Evolutionary conservation across 164 flowering plant species (phyloP), one percentile per base, ranked within the genome.

Genomic region (Tetrastigma voinierianum): DNA sequence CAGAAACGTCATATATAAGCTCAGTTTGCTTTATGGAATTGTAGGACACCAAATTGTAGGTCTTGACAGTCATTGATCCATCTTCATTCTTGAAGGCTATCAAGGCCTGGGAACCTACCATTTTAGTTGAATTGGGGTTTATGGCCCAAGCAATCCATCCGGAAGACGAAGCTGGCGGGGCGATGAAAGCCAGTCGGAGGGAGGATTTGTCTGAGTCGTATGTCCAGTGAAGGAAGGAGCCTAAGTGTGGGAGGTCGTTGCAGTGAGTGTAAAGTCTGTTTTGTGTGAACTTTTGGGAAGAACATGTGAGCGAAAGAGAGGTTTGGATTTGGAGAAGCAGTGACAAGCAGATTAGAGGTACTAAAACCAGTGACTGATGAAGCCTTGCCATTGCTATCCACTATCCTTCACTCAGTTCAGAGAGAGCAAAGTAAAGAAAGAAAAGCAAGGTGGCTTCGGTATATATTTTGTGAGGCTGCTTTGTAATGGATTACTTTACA

Each of bases 111-210:
- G 90, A 46, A 0, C 88, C 92, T 5, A 48, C 51, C 92, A 87
- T 87, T 18, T 76, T 78, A 15, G 66, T 25, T 19, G 55, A 32
- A 9, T 71, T 66, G 11, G 92, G 92, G 69, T 87, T 87, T 44
- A 87, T 76, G 45, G 83, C 90, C 88, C 90, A 87, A 0, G 90
- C 63, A 12, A 84, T 40, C 92, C 92, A 87, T 2, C 87, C 87
- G 25, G 7, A 16, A 24, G 85, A 57, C 4, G 14, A 55, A 10
- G 76, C 62, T 7, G 81, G 85, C 1, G 81, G 55, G 16, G 88
- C 84, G 4, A 67, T 20, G 71, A 82, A 84, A 44, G 88, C 88
- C 23, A 88, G 9, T 59, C 67, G 44, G 70, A 85, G 83, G 5
- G 77, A 40, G n/a, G 83, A 65, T 0, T 67, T 70, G 21, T 81